Conservation (phyloP, 768 basidiomycete species). For the Cystobasidium ongulense region DNA sequence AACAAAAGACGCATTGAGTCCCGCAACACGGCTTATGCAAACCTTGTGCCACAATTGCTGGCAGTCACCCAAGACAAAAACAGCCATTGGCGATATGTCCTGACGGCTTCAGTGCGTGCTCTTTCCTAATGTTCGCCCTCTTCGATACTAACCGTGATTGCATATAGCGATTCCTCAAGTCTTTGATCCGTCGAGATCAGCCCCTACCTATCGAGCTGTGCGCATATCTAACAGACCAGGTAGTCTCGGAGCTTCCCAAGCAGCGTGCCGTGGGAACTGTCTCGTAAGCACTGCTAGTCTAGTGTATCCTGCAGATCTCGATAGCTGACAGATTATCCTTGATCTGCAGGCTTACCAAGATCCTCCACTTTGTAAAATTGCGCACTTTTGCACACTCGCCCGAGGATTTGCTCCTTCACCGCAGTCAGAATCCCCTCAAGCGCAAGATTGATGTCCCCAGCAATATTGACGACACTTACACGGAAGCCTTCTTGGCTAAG, state of each 20-base stretch:
- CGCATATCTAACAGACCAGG: conserved; percentile 35
- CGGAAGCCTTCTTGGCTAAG: conserved; percentile 53
- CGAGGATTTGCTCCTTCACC: conserved; percentile 57
- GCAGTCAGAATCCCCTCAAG: conserved; percentile 59
- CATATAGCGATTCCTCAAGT: conserved; percentile 53
- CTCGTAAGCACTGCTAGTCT: conserved; percentile 12
- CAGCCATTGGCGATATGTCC: conserved; percentile 73
- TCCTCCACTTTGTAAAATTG: conserved; percentile 68
- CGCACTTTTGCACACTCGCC: conserved; percentile 58
- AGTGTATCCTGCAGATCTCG: too few relatives aligned
- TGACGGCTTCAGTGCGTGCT: conserved; percentile 52
- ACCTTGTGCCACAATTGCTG: conserved; percentile 48
- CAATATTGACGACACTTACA: conserved; percentile 47
- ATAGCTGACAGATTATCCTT: too few relatives aligned
- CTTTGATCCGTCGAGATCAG: conserved; percentile 60
- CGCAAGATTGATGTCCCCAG: conserved; percentile 50
- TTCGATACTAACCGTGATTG: not conserved
- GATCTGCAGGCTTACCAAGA: conserved; percentile 68
- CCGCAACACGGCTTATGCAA: conserved; percentile 38
- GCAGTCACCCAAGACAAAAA: conserved; percentile 55
- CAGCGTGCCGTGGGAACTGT: conserved; percentile 35
- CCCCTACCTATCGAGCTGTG: conserved; percentile 35
- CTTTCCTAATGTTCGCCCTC: not conserved
- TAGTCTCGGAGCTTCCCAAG: conserved; percentile 39
- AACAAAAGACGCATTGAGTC: conserved; percentile 30